Conservation (phyloP, 2,329 filamentous ascomycete species). For the Davidsoniella neocaledoniae region DNA sequence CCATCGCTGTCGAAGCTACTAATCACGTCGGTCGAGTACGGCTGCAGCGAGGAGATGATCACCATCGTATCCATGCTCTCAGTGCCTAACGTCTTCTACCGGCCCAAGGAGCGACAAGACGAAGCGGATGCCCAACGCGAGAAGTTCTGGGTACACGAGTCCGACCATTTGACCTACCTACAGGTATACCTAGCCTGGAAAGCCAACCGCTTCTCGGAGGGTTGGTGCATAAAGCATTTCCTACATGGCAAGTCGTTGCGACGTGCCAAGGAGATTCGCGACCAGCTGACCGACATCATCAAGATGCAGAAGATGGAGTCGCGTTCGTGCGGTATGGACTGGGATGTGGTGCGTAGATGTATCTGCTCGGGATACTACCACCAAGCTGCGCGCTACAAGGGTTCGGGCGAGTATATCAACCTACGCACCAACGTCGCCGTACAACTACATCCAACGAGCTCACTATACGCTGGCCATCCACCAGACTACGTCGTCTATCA, state of each 20-base stretch:
- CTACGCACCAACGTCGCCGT: conserved; percentile 86
- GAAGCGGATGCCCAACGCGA: conserved; percentile 90
- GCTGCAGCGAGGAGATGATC: conserved; percentile 92
- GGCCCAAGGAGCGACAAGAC: conserved; percentile 89
- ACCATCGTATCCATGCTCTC: conserved; percentile 97
- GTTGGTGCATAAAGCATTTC: conserved; percentile 88
- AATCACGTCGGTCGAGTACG: conserved; percentile 78
- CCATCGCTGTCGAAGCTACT: conserved; percentile 87
- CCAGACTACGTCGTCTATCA: conserved; percentile 98
- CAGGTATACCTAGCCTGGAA: conserved; percentile 96
- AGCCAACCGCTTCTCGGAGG: conserved; percentile 72
- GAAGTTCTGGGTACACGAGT: conserved; percentile 97
- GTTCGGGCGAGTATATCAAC: conserved; percentile 94
- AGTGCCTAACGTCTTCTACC: conserved; percentile 90
- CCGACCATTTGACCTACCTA: conserved; percentile 85
- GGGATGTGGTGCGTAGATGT: conserved; percentile 88
- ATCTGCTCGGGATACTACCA: conserved; percentile 98
- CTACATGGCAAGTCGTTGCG: conserved; percentile 87
- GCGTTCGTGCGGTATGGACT: conserved; percentile 82
- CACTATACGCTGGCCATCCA: conserved; percentile 85
- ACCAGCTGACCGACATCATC: conserved; percentile 90
- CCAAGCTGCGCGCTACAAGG: conserved; percentile 89
- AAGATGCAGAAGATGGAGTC: conserved; percentile 76
- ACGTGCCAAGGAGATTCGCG: conserved; percentile 80
- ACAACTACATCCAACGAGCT: conserved; percentile 83